Base-by-base conservation (phyloP, 345 rosid genomes). In the Conringia planisiliqua region DNA sequence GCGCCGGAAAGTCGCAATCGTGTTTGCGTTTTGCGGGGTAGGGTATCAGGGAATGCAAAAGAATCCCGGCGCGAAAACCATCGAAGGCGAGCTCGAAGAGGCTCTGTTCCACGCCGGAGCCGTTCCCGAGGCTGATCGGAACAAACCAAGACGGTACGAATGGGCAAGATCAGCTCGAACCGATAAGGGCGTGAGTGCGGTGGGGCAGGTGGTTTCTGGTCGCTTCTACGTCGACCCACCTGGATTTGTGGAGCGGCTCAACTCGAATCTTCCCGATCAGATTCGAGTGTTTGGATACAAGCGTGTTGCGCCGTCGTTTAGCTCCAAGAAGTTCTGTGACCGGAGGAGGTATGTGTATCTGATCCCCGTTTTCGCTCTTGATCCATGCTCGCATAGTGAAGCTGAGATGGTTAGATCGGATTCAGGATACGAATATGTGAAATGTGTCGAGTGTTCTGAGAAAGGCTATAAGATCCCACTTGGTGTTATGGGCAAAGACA, bases 41-140 rank as follows among this genome's bases (percentile, higher is more conserved):
- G 99, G 97, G 5, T 95, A 95, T 66, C 99, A 95, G 40, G 99
- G 97, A n/a, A 95, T 95, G 98, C 98, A 92, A 65, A 92, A 90
- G 68, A 95, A 92, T 57, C 99, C 97, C 1, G 96, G 97, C 57
- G 99, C 99, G 43, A 89, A 86, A 73, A 95, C 99, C 78, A 95
- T 92, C 27, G 98, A 95, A 82, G 96, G 94, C 44, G 99, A 95
- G 72, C 93, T 95, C 42, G 98, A 92, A 69, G 98, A 95, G 60
- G 97, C 97, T 43, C 87, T 95, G 22, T 92, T 84, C 77, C 98
- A 82, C 51, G 67, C 91, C 40, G 96, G 91, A 6, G 98, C 89
- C 13, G 94, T 95, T 48, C 83, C 94, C 6, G 97, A 89, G n/a
- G 86, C 87, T n/a, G 91, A 92, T 81, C 90, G 92, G 9, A 89